phyloP scores from a whole-genome alignment of 495 filamentous ascomycete species.

The Aspergillus carlsbadensis region DNA sequence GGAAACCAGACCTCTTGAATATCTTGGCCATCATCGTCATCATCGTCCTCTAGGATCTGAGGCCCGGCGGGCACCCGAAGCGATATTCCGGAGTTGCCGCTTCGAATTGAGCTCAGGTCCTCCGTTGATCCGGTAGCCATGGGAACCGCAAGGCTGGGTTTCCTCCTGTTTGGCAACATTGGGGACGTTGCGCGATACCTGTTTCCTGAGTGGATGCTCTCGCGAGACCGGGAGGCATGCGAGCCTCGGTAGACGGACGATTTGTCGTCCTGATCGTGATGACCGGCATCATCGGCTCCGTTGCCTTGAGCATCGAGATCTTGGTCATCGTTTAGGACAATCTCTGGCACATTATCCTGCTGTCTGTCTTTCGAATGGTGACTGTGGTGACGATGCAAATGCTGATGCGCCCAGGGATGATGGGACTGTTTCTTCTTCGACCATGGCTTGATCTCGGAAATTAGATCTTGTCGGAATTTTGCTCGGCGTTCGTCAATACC shows the following conservation, averaged over 20 bases:
- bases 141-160: constrained; percentile 30
- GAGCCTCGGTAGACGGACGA: constrained; percentile 38
- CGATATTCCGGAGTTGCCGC: constrained; percentile 40
- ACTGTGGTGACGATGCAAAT: neutral
- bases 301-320: neutral
- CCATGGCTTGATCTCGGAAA: constrained; percentile 54
- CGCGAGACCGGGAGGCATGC: constrained; percentile 31
- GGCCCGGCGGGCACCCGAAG: constrained; percentile 29
- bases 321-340: constrained; percentile 9
- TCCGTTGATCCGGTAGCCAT: constrained; percentile 29
- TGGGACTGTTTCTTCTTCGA: constrained; percentile 11
- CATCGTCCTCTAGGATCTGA: constrained; percentile 22
- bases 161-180: constrained; percentile 12
- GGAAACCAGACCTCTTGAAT: constrained; percentile 85
- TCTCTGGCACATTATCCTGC: constrained; percentile 2
- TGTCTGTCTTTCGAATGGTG: constrained; percentile 2
- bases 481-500: constrained; percentile 77
- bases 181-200: constrained; percentile 47
- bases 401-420: neutral
- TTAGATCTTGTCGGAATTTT: constrained; percentile 67
- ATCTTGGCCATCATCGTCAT: constrained; percentile 65
- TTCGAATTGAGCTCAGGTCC: constrained; percentile 36
- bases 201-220: constrained; percentile 18
- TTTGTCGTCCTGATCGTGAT: constrained; percentile 29
- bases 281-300: neutral